Conservation (phyloP, 306 rosid species). For the Hippophae rhamnoides region DNA sequence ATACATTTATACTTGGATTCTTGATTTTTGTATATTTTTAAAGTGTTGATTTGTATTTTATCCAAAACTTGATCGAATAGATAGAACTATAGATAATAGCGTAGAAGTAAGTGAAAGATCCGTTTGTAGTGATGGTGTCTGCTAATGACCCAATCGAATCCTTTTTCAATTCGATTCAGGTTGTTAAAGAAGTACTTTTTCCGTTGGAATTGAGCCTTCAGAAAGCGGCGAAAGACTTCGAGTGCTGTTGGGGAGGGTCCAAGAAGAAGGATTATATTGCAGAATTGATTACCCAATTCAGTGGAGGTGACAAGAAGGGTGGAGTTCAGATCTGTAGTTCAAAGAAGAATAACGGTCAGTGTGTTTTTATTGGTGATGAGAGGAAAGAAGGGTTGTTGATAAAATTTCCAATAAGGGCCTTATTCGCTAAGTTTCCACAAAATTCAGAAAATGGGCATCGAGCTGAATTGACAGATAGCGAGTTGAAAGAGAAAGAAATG, state of each 20-base stretch:
- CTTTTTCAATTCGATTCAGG: conserved; percentile 75
- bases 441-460: conserved; percentile 38
- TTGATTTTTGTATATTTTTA: conserved; percentile 8
- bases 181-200: conserved; percentile 57
- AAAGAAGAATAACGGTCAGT: conserved; percentile 44
- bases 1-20: neutral
- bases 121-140: conserved; percentile 57
- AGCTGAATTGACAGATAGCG: conserved; percentile 24
- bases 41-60: neutral
- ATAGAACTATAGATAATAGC: neutral
- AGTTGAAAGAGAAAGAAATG: conserved; percentile 27
- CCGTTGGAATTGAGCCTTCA: conserved; percentile 73
- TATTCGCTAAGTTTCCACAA: conserved; percentile 53
- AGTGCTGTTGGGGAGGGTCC: conserved; percentile 53
- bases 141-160: conserved; percentile 77
- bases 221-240: conserved; percentile 85
- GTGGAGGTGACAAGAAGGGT: conserved; percentile 31
- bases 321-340: conserved; percentile 58
- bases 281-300: conserved; percentile 39
- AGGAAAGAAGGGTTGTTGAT: conserved; percentile 44
- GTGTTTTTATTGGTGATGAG: conserved; percentile 34
- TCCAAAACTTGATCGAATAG: neutral
- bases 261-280: conserved; percentile 41
- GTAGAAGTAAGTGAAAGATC: neutral
- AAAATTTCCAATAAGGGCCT: conserved; percentile 61